Evolutionary conservation across 2,329 filamentous ascomycete genomes (phyloP).

Genomic region (Dissoconium aciculare): DNA sequence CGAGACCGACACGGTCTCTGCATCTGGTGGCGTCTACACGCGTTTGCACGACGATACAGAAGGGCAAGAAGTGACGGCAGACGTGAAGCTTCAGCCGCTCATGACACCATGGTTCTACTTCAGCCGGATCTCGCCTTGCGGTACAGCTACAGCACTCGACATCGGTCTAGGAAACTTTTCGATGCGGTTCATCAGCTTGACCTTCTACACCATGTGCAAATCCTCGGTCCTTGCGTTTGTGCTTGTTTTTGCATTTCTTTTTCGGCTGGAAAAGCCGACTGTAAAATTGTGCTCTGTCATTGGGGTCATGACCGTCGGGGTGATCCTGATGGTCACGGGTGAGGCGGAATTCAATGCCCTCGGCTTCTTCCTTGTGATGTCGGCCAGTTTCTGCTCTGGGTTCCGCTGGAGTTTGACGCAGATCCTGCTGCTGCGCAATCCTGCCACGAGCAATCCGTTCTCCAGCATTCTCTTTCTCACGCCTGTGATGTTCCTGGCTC

Average conservation of each 20-base stretch:
- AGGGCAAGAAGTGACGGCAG: background rate
- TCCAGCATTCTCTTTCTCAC: slow-evolving; percentile 96
- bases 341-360: slow-evolving; percentile 77
- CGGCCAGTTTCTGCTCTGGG: slow-evolving; percentile 84
- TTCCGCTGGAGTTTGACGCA: slow-evolving; percentile 99
- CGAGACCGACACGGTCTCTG: slow-evolving; percentile 6
- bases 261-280: slow-evolving; percentile 77
- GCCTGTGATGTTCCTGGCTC: slow-evolving; percentile 81
- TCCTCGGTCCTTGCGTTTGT: slow-evolving; percentile 92
- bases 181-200: slow-evolving; percentile 87
- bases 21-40: slow-evolving; percentile 8
- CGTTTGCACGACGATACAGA: slow-evolving; percentile 7
- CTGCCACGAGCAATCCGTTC: slow-evolving; percentile 90
- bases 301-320: slow-evolving; percentile 76
- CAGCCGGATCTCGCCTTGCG: slow-evolving; percentile 81
- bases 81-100: slow-evolving; percentile 28
- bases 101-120: slow-evolving; percentile 89
- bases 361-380: slow-evolving; percentile 85
- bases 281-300: slow-evolving; percentile 79
- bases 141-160: slow-evolving; percentile 81
- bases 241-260: slow-evolving; percentile 84
- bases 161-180: slow-evolving; percentile 94
- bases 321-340: slow-evolving; percentile 96
- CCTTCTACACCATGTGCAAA: slow-evolving; percentile 99
- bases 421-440: slow-evolving; percentile 83